Evolutionary conservation across 2,329 filamentous ascomycete genomes (phyloP).

Genomic region (Botrytis squamosa): DNA sequence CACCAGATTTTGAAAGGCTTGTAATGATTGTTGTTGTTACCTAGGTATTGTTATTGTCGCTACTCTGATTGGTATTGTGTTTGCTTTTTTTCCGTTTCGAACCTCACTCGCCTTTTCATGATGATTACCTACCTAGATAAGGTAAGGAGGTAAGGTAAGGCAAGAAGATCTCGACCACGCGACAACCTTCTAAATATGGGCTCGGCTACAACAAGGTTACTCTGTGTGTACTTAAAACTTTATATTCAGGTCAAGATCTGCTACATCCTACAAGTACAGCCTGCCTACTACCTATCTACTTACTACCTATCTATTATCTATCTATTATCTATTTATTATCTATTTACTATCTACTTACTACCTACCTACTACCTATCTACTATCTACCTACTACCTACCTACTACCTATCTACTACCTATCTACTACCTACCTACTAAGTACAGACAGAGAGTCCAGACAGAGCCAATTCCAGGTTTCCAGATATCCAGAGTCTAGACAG

Average conservation of each 20-base stretch:
- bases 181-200: background rate
- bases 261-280: background rate
- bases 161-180: background rate
- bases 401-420: too few relatives aligned
- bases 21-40: background rate
- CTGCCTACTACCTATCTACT: too few relatives aligned
- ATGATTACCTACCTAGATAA: background rate
- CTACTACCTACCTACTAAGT: too few relatives aligned
- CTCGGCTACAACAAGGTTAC: background rate
- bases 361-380: too few relatives aligned
- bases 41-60: too few relatives aligned
- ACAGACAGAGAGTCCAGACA: too few relatives aligned
- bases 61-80: background rate
- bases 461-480: too few relatives aligned
- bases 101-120: background rate
- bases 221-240: background rate
- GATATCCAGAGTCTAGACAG: too few relatives aligned
- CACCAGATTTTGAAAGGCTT: background rate
- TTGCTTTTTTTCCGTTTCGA: background rate
- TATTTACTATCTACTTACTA: too few relatives aligned
- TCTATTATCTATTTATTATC: too few relatives aligned
- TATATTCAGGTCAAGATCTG: constrained; percentile 8
- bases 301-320: too few relatives aligned
- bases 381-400: too few relatives aligned
- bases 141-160: background rate